Evolutionary conservation across 202 grass and related monocot genomes (phyloP).

Genomic region (Schoenoplectus tabernaemontani): DNA sequence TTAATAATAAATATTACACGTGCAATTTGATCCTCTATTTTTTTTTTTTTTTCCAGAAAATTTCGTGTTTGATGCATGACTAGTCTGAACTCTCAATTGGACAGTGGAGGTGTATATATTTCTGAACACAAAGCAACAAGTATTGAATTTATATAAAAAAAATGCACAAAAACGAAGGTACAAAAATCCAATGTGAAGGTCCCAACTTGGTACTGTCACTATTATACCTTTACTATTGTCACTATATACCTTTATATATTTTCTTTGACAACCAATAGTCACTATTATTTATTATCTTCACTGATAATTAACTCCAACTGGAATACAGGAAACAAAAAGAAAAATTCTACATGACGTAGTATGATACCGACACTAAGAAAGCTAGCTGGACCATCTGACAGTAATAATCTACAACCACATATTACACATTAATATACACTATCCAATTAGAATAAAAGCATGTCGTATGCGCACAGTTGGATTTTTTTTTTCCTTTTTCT

Average conservation of each 20-base stretch:
- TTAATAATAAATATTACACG: not conserved
- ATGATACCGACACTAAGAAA: constrained; percentile 3
- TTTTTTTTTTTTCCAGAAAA: not conserved
- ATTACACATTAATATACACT: not conserved
- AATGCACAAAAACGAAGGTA: not conserved
- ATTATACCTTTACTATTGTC: not conserved
- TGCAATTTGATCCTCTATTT: not conserved
- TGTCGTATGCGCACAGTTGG: not conserved
- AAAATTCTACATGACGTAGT: constrained; percentile 23
- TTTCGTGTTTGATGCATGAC: not conserved
- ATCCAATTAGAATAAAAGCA: constrained; percentile 12
- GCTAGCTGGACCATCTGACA: constrained; percentile 9
- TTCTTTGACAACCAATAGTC: constrained; percentile 5
- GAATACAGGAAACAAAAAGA: not conserved
- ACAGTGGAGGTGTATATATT: constrained; percentile 7
- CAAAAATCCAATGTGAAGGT: not conserved
- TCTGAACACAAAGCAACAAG: not conserved
- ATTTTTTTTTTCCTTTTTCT: not conserved
- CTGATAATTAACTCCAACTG: constrained; percentile 5
- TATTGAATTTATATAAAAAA: not conserved
- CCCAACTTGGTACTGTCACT: not conserved
- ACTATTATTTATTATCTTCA: constrained; percentile 1
- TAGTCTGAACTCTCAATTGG: not conserved
- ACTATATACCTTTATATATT: no score
- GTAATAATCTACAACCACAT: not conserved